phyloP scores from a whole-genome alignment of 768 basidiomycete genomes.

The Sutorius australiensis region DNA sequence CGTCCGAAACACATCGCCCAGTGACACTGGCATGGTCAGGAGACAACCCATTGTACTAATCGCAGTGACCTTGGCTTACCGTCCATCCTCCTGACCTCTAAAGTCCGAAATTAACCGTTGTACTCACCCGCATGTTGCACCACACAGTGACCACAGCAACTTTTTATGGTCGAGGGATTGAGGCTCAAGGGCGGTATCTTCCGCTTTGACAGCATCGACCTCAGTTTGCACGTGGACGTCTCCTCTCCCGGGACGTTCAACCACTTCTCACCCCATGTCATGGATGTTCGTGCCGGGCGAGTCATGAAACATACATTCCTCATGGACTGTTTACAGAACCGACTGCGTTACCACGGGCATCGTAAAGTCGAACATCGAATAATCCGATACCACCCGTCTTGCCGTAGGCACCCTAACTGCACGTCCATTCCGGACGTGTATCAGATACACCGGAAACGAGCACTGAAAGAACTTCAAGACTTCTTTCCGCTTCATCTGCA shows the following conservation, averaged over 20 bases:
- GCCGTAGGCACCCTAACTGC: conserved; percentile 18
- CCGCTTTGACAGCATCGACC: conserved; percentile 2
- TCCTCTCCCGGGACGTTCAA: not conserved
- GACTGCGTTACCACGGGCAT: conserved; percentile 15
- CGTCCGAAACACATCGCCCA: no score
- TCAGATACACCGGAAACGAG: conserved; percentile 16
- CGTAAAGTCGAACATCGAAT: conserved; percentile 15
- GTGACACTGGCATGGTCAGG: no score
- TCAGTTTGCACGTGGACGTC: not conserved
- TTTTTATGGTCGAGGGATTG: no score
- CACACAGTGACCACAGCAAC: no score
- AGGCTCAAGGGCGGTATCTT: not conserved
- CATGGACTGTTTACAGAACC: conserved; percentile 7
- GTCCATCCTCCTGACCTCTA: no score
- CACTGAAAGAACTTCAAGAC: conserved; percentile 15
- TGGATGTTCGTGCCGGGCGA: not conserved
- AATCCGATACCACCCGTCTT: conserved; percentile 8
- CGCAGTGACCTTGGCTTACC: no score
- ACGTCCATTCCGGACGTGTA: conserved; percentile 11
- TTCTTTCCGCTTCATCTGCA: conserved; percentile 15
- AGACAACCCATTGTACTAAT: no score
- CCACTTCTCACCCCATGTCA: not conserved
- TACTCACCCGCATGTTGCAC: no score
- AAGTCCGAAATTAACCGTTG: no score
- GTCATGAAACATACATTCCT: not conserved